Evolutionary conservation across 1,284 basidiomycete species (phyloP).

Genomic region (Ustilago nuda): DNA sequence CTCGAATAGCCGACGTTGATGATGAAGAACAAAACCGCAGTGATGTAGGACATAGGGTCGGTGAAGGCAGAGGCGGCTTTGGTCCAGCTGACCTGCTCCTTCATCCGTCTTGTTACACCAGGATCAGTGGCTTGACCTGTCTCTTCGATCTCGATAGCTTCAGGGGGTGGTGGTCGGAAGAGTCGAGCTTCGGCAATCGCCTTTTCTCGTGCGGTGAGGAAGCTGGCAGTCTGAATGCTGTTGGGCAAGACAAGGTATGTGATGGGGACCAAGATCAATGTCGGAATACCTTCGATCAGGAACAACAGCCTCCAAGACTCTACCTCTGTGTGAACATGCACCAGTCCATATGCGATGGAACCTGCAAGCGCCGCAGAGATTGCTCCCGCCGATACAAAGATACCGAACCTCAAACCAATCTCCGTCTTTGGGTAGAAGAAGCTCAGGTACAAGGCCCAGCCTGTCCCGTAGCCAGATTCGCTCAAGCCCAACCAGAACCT

Average conservation of each 20-base stretch:
- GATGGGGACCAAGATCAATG: slow-evolving; percentile 54
- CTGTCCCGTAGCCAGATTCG: slow-evolving; percentile 64
- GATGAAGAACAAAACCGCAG: slow-evolving; percentile 57
- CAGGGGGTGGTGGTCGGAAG: slow-evolving; percentile 36
- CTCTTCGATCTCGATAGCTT: not conserved
- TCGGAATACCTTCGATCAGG: slow-evolving; percentile 63
- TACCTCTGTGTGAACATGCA: slow-evolving; percentile 48
- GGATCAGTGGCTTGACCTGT: not conserved
- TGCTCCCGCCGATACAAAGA: slow-evolving; percentile 42
- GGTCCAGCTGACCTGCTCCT: slow-evolving; percentile 27
- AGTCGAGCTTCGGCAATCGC: slow-evolving; percentile 58
- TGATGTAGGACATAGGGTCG: slow-evolving; percentile 57
- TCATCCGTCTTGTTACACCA: slow-evolving; percentile 5
- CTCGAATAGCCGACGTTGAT: slow-evolving; percentile 62
- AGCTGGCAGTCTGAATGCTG: slow-evolving; percentile 48
- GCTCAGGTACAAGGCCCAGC: slow-evolving; percentile 54
- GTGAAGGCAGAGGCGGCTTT: slow-evolving; percentile 46
- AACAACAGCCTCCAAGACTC: slow-evolving; percentile 60
- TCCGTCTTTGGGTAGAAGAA: slow-evolving; percentile 66
- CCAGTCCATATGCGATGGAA: slow-evolving; percentile 63
- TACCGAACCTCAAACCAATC: slow-evolving; percentile 61
- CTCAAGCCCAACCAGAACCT: slow-evolving; percentile 60
- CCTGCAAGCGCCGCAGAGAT: slow-evolving; percentile 52
- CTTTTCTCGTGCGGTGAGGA: slow-evolving; percentile 57
- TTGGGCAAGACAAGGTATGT: slow-evolving; percentile 60